Conservation (phyloP, 805 yeast species). For the Yamadazyma sp. region DNA sequence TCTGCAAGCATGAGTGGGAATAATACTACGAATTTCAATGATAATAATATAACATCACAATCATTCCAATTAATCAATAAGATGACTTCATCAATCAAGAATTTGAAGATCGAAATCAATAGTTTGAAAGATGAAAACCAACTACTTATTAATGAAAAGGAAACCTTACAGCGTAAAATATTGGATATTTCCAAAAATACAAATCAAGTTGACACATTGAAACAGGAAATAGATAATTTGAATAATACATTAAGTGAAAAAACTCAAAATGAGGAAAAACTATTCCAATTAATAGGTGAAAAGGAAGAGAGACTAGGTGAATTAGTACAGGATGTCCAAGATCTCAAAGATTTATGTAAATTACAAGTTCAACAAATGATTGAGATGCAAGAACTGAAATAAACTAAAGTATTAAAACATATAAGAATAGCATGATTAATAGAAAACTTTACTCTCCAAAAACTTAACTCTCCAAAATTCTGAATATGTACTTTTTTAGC, state of each 20-base stretch:
- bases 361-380: constrained; percentile 87
- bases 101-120: constrained; percentile 74
- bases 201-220: constrained; percentile 22
- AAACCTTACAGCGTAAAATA: constrained; percentile 65
- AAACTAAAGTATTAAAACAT: constrained; percentile 6
- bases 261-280: constrained; percentile 40
- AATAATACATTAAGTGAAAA: constrained; percentile 6
- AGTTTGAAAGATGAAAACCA: constrained; percentile 62
- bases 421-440: too few relatives aligned
- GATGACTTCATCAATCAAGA: constrained; percentile 71
- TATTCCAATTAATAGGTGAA: constrained; percentile 76
- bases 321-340: constrained; percentile 81
- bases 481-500: too few relatives aligned
- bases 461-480: too few relatives aligned
- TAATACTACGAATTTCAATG: neutral
- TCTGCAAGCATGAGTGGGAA: neutral
- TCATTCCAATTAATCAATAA: constrained; percentile 65
- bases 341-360: constrained; percentile 78
- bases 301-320: constrained; percentile 85
- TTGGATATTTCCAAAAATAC: constrained; percentile 37
- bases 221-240: constrained; percentile 28
- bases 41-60: neutral
- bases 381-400: constrained; percentile 45
- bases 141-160: constrained; percentile 54
- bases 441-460: too few relatives aligned